A percentile compares a stretch with the other conserved stretches of the same genome.
These are phyloP conservation scores for Dothistroma pini DNA, from an alignment of 2,329 filamentous ascomycete genomes.

Conservation along the genomic window DNA sequence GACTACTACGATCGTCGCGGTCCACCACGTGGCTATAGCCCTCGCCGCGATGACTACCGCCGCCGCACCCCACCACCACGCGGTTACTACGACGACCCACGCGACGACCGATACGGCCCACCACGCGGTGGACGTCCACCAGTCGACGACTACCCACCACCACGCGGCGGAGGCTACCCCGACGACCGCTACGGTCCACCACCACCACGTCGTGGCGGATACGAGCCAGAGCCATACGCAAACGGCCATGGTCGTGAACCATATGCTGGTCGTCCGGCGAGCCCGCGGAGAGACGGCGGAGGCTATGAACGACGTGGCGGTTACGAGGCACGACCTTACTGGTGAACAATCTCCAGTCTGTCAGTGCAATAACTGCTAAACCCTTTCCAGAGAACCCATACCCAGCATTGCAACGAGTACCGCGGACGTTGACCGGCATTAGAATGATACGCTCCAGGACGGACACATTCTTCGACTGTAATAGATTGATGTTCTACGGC, in stretches of 20 bases:
- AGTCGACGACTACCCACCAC: conserved; percentile 70
- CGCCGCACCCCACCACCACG: conserved; percentile 73
- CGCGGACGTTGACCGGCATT: background rate
- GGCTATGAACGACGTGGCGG: conserved; percentile 18
- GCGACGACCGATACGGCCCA: conserved; percentile 65
- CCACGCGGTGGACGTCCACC: conserved; percentile 60
- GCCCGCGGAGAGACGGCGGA: conserved; percentile 46
- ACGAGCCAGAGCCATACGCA: conserved; percentile 58
- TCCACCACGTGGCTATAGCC: conserved; percentile 78
- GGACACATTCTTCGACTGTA: conserved; percentile 1
- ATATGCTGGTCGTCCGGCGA: conserved; percentile 44
- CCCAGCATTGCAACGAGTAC: conserved; percentile 2
- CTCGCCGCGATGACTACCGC: conserved; percentile 78
- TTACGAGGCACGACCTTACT: conserved; percentile 30
- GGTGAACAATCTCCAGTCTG: conserved; percentile 27
- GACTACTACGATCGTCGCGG: conserved; percentile 77
- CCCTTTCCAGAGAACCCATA: conserved; percentile 6
- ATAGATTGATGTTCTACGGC: background rate
- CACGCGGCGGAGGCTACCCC: conserved; percentile 55
- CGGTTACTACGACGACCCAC: conserved; percentile 70
- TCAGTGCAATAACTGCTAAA: conserved; percentile 21
- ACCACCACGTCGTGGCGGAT: conserved; percentile 40
- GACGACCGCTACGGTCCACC: conserved; percentile 67
- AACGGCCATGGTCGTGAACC: conserved; percentile 53
- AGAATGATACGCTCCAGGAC: background rate